Conservation (phyloP, 2,329 filamentous ascomycete genomes). For the Leptographium flavum region DNA sequence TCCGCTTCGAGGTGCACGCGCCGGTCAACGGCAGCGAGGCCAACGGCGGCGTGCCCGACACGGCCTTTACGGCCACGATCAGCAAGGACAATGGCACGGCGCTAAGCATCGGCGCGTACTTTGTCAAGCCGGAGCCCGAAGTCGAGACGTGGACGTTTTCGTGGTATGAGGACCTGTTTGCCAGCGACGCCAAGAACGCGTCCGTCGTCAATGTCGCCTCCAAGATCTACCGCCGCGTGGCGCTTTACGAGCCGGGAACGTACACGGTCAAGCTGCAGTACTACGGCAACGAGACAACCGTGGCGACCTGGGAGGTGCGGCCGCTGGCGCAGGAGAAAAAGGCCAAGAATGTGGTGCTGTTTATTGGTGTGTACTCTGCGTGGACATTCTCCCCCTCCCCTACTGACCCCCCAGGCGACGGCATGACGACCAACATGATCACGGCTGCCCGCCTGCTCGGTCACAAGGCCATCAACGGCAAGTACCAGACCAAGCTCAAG, state of each 20-base stretch:
- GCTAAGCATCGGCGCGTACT: conserved; percentile 1
- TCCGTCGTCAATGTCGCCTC: conserved; percentile 67
- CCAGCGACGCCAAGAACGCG: conserved; percentile 52
- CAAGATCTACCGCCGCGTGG: conserved; percentile 63
- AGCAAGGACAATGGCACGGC: background rate
- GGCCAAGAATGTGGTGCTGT: conserved; percentile 75
- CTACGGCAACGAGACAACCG: conserved; percentile 57
- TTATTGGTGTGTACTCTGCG: conserved; percentile 37
- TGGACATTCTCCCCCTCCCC: too few species aligned
- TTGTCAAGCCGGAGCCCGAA: conserved; percentile 11
- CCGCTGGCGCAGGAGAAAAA: conserved; percentile 53
- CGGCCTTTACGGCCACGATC: conserved; percentile 4
- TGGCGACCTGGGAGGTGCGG: conserved; percentile 64
- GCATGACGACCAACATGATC: conserved; percentile 65
- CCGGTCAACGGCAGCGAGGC: conserved; percentile 24
- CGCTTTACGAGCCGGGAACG: conserved; percentile 63
- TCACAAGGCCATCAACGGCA: conserved; percentile 73
- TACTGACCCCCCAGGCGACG: conserved; percentile 38
- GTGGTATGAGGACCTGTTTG: conserved; percentile 80
- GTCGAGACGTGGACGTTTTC: conserved; percentile 65
- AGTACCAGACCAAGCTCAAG: conserved; percentile 61
- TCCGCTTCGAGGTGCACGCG: conserved; percentile 42
- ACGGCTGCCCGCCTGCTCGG: conserved; percentile 67
- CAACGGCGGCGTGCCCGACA: conserved; percentile 12
- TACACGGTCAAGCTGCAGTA: conserved; percentile 67